Base-by-base conservation (phyloP, 177 flowering plant species). In the Telopea speciosissima region DNA sequence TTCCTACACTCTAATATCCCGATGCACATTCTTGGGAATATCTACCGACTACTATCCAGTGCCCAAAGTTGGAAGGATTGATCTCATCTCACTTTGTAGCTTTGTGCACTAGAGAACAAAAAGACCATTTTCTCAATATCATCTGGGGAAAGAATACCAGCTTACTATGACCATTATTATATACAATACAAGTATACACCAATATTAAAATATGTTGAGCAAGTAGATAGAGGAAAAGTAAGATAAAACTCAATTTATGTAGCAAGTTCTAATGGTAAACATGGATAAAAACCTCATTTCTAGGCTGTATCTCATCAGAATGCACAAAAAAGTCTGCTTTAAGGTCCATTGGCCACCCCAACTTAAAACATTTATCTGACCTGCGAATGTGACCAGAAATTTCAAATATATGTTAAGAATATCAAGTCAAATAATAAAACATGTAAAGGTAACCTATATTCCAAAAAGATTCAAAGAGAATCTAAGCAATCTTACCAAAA, bases 321-420 rank as follows among this genome's bases (percentile, higher is more conserved):
- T 69, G 79, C 63, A 78, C 82, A 82, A 92, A 95, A 77, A 92
- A 92, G 71, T 90, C 92, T 31, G 97, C 83, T 63, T 81, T 81
- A 11, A 1, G 71, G 67, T 90, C 81, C 93, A 89, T 83, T 24
- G 97, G 99, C 99, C 99, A 95, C 44, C 83, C 84, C 44, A 95
- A 74, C 68, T 75, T 77, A 70, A 92, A 85, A 77, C 99, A 95
- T 72, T 79, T 85, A 11, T 79, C 69, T 54, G 94, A 86, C 99
- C 99, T 95, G 73, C 59, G 70, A 63, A 52, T 70, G 49, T 21
- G 40, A 58, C 21, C 49, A 67, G 42, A 65, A 24, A 59, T 44
- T 31, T 21, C 54, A 33, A 26, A 65, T 6, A 42, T 63, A 23
- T 40, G 42, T 8, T 33, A 42, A 17, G 2, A n/a, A 56, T 54